Percentiles rank a stretch among this genome's conserved stretches.
Conservation (phyloP, 1,139 yeast species). For the Candida dubliniensis region DNA sequence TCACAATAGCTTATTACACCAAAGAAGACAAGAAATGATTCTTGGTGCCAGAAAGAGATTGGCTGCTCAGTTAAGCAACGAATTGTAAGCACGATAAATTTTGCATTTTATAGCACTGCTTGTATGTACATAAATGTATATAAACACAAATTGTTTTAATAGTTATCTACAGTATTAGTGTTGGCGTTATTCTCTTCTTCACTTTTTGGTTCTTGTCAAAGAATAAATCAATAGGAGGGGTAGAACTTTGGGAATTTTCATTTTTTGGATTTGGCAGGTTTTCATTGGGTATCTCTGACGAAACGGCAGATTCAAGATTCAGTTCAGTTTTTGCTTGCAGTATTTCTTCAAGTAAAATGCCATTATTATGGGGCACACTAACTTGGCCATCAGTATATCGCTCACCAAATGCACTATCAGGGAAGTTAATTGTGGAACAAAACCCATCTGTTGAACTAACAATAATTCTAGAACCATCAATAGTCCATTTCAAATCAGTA, state of each 20-base stretch:
- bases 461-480: constrained; percentile 69
- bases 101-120: not conserved
- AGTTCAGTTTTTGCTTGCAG: constrained; percentile 7
- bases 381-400: constrained; percentile 7
- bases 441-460: constrained; percentile 94
- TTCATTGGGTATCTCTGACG: not conserved
- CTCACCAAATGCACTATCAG: constrained; percentile 54
- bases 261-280: not conserved
- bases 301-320: constrained; percentile 1
- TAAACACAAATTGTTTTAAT: not conserved
- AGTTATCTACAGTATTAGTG: constrained; percentile 24
- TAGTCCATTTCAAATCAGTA: constrained; percentile 85
- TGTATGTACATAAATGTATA: constrained; percentile 3
- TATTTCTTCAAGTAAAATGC: constrained; percentile 5
- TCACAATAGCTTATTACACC: constrained; percentile 18
- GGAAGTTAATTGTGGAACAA: constrained; percentile 66
- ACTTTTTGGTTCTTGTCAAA: constrained; percentile 23
- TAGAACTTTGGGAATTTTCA: not conserved
- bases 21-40: constrained; percentile 45
- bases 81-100: constrained; percentile 1
- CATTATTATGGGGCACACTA: not conserved
- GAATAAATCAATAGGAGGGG: constrained; percentile 16
- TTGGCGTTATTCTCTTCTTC: constrained; percentile 48
- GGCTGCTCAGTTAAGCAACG: constrained; percentile 36
- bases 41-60: constrained; percentile 44